Evolutionary conservation across 2,329 filamentous ascomycete species (phyloP).

Genomic region (Penicillium vulpinum): DNA sequence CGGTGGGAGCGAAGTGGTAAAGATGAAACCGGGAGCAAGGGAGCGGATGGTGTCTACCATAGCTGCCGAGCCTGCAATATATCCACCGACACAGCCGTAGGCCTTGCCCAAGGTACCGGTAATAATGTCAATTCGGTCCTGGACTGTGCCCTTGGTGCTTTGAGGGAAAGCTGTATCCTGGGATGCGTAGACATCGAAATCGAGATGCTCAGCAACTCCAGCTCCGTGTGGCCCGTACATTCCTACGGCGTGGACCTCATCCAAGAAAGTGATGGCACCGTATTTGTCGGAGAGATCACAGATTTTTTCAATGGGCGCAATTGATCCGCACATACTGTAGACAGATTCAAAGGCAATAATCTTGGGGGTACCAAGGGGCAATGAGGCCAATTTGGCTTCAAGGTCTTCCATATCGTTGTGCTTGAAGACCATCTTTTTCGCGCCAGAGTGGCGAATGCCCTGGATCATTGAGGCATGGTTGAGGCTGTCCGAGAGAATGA

Average conservation of each 20-base stretch:
- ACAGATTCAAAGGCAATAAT: slow-evolving; percentile 99
- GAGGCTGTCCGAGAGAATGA: slow-evolving; percentile 94
- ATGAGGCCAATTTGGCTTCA: slow-evolving; percentile 84
- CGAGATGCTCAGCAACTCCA: slow-evolving; percentile 94
- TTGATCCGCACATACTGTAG: slow-evolving; percentile 98
- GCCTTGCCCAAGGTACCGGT: slow-evolving; percentile 96
- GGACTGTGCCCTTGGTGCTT: slow-evolving; percentile 69
- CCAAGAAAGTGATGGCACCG: slow-evolving; percentile 93
- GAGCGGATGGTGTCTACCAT: slow-evolving; percentile 93
- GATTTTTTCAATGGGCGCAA: slow-evolving; percentile 93
- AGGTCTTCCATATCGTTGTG: slow-evolving; percentile 95
- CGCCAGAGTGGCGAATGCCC: slow-evolving; percentile 94
- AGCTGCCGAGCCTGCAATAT: slow-evolving; percentile 85
- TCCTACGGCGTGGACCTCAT: slow-evolving; percentile 97
- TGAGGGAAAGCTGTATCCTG: slow-evolving; percentile 59
- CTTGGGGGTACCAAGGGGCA: slow-evolving; percentile 84
- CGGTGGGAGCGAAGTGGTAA: slow-evolving; percentile 93
- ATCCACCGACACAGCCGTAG: slow-evolving; percentile 95
- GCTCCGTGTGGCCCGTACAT: slow-evolving; percentile 98
- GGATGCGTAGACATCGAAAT: slow-evolving; percentile 80
- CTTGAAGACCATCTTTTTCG: slow-evolving; percentile 97
- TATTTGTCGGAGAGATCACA: slow-evolving; percentile 97
- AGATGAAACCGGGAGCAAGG: slow-evolving; percentile 95
- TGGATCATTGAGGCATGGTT: slow-evolving; percentile 99
- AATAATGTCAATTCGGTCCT: slow-evolving; percentile 97